phyloP scores from a whole-genome alignment of 1,284 basidiomycete genomes.

The Ceratobasidium sp. region DNA sequence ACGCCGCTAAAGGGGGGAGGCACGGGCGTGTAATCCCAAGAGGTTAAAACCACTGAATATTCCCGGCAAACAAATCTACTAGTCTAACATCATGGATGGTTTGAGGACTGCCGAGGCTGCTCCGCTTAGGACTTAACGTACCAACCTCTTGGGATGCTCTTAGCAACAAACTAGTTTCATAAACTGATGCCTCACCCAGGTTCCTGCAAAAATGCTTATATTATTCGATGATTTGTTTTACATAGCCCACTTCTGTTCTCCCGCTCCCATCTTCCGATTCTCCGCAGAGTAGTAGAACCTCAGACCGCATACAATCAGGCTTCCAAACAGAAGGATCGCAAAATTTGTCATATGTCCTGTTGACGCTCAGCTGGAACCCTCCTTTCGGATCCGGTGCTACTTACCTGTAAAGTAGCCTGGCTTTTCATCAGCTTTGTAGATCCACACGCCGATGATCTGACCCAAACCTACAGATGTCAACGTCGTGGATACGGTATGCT shows the following conservation, averaged over 20 bases:
- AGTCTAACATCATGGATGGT: too few relatives aligned
- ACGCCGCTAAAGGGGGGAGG: too few relatives aligned
- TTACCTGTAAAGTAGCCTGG: constrained; percentile 39
- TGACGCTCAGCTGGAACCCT: too few relatives aligned
- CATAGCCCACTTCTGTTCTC: constrained; percentile 25
- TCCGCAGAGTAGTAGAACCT: constrained; percentile 23
- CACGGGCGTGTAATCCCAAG: too few relatives aligned
- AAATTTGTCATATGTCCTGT: constrained; percentile 41
- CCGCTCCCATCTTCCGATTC: neutral
- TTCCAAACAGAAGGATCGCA: constrained; percentile 21
- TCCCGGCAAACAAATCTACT: too few relatives aligned
- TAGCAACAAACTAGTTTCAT: too few relatives aligned
- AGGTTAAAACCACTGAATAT: too few relatives aligned
- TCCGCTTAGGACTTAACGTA: too few relatives aligned
- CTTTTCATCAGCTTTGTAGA: constrained; percentile 55
- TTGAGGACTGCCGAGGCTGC: too few relatives aligned
- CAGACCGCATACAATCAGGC: constrained; percentile 21
- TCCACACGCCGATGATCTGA: constrained; percentile 61
- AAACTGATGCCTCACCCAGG: neutral
- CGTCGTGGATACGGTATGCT: too few relatives aligned
- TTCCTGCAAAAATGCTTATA: neutral
- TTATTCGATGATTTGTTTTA: neutral
- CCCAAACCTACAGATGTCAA: constrained; percentile 52
- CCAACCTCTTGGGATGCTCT: too few relatives aligned
- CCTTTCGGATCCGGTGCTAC: neutral